Base-by-base conservation (phyloP, 768 basidiomycete genomes). In the Rhodotorula sphaerocarpa region DNA sequence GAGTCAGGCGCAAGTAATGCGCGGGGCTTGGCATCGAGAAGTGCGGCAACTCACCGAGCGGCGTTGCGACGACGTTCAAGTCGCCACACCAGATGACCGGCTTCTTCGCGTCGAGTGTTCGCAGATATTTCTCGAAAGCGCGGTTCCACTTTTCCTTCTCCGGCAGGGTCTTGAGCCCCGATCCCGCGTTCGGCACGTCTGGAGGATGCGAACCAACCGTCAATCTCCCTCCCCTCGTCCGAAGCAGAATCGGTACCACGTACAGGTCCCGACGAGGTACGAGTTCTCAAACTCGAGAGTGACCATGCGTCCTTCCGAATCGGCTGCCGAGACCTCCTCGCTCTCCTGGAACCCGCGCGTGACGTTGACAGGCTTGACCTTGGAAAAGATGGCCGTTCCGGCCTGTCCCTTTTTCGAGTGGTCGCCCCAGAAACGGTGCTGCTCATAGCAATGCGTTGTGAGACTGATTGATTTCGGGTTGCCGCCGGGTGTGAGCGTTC, bases 21-120 rank as follows among this genome's bases (percentile, higher is more conserved):
- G n/a, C n/a, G n/a, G n/a, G n/a, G n/a, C n/a, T n/a, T n/a, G n/a
- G n/a, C n/a, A n/a, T n/a, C 36, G 18, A 15, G n/a, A 30, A 52
- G 50, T 68, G n/a, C n/a, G n/a, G n/a, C n/a, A n/a, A n/a, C 28
- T 44, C 44, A 85, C 87, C 87, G 55, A 81, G 77, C 51, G 79
- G 83, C 1, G 87, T 87, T 4, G 87, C 87, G 7, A 89, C 87
- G 46, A 89, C 87, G 64, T 92, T 92, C 59, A 91, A 71, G 75
- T 92, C 90, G 11, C 90, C 90, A 16, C 81, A 79, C 90, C 90
- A 91, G 58, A 92, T 85, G 15, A 92, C 85, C 5, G 88, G 84
- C 70, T 91, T 92, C 70, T 80, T 82, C 65, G 78, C 80, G 75
- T 90, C 87, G 5, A 91, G 76, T 28, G 82, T 79, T 7, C 82